Conservation (phyloP, 2,329 filamentous ascomycete genomes). For the Lecanicillium sp. region DNA sequence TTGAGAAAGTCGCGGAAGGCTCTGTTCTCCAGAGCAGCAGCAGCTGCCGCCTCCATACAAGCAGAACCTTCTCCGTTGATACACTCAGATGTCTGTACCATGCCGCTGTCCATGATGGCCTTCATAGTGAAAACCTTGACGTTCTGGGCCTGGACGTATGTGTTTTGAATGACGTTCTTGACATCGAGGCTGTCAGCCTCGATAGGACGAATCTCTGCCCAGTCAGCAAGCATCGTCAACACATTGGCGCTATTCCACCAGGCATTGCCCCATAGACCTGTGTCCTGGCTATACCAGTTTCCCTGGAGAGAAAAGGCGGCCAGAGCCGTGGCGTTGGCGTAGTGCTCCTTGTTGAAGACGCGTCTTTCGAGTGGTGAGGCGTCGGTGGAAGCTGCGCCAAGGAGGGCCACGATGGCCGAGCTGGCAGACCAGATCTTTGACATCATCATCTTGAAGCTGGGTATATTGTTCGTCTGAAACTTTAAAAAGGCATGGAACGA, state of each 20-base stretch:
- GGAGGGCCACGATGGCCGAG: not conserved
- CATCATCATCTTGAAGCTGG: not conserved
- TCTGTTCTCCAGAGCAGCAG: not conserved
- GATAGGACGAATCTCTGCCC: conserved; percentile 30
- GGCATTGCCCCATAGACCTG: conserved; percentile 57
- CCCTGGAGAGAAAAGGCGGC: conserved; percentile 1
- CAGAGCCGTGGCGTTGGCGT: not conserved
- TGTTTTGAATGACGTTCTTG: conserved; percentile 36
- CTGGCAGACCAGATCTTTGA: not conserved
- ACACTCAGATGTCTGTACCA: conserved; percentile 33
- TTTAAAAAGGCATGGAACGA: not conserved
- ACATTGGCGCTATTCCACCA: conserved; percentile 73
- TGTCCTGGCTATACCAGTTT: conserved; percentile 52
- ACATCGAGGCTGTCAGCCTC: conserved; percentile 35
- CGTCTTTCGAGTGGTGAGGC: not conserved
- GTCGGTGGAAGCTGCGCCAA: not conserved
- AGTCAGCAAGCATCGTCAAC: conserved; percentile 57
- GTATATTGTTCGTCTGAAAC: not conserved
- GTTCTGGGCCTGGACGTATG: conserved; percentile 40
- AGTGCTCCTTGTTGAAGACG: not conserved
- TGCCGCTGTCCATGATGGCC: conserved; percentile 26
- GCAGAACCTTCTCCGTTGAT: conserved; percentile 18
- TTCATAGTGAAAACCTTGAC: conserved; percentile 33
- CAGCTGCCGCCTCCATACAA: not conserved
- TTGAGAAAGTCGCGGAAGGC: conserved; percentile 41